Evolutionary conservation across 2,329 filamentous ascomycete species (phyloP), one percentile per base, ranked within the genome.

Genomic region (Diaporthe ampelina): DNA sequence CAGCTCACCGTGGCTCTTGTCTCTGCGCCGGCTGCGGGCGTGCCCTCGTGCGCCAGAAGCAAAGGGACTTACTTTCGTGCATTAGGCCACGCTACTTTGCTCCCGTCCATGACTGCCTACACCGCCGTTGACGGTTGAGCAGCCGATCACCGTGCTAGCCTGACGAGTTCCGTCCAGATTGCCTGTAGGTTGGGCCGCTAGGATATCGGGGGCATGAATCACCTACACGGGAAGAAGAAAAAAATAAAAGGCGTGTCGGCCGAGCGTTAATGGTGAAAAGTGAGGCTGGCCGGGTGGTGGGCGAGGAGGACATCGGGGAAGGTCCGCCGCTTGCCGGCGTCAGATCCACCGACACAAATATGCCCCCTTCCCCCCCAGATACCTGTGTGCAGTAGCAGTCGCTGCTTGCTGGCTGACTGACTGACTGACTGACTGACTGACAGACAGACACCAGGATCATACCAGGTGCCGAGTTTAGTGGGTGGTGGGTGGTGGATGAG

Each of bases 71-170:
- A 26, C 37, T 40, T 11, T 40, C 13, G 68, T 70, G 43, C 68
- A 59, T 37, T 24, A 59, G 63, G 26, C 63, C 63, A 67, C 21
- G 52, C 45, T 68, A 68, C 63, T 52, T 11, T 24, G 9, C 48
- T 67, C 63, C 63, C 63, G 63, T 24, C 45, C 48, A 26, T 32
- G 21, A 45, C 58, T 59, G 35, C 63, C 67, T 72, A 74, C 74
- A 75, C 74, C 74, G 74, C 74, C 72, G 58, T 71, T 69, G 72
- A 70, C 74, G 67, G 68, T 70, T 74, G 67, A 67, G 58, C 69
- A 72, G 70, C 54, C 58, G 70, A 73, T 75, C 65, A 65, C 29
- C 58, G 50, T 61, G 56, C 43, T 75, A 67, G 58, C 56, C 40
- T 65, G 58, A 19, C 57, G 56, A 69, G 45, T 69, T 52, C 40